Base-by-base conservation (phyloP, 352 stramenopile genomes). In the Achlya hypogyna region DNA sequence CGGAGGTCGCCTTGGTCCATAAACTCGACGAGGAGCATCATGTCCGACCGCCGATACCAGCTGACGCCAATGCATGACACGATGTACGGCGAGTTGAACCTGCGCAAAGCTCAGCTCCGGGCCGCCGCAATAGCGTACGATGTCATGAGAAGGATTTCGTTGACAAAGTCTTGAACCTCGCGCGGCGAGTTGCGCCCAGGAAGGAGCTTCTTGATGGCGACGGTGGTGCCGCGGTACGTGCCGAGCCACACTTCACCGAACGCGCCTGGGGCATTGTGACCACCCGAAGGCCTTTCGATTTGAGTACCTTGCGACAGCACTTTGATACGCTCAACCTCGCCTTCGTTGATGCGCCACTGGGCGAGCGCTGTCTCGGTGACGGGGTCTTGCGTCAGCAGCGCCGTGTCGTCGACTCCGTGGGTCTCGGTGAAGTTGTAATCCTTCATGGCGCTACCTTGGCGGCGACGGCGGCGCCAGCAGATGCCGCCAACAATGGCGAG, bases 241-340 rank as follows among this genome's bases (percentile, higher is more conserved):
- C 84, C 82, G 18, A 88, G 63, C 82, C 82, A 93, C 14, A 93
- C 84, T 59, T 93, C 82, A 8, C 84, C 84, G 42, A 83, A 90
- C 31, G 81, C 84, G 63, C 84, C 84, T 62, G 45, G 28, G 28
- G 45, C 5, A 20, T 5, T 63, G 35, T 20, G 10, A 14, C 51
- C 22, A 23, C 28, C 5, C 10, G 22, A 1, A 58, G 18, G 20
- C 0, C 20, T 6, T 6, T 4, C 28, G 51, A 35, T 38, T 31
- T 28, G 23, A 62, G 6, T 6, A 58, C 51, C 51, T 58, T 28
- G 51, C 22, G 51, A 58, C 6, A 58, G 23, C 14, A 38, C 8
- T 14, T 58, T 22, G 25, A 18, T 28, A 0, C 12, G 20, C 8
- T 38, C 20, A 6, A 58, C 29, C 6, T 58, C 51, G 5, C 14